Evolutionary conservation across 164 flowering plant species (phyloP), one percentile per base, ranked within the genome.

Genomic region (Aristolochia californica): DNA sequence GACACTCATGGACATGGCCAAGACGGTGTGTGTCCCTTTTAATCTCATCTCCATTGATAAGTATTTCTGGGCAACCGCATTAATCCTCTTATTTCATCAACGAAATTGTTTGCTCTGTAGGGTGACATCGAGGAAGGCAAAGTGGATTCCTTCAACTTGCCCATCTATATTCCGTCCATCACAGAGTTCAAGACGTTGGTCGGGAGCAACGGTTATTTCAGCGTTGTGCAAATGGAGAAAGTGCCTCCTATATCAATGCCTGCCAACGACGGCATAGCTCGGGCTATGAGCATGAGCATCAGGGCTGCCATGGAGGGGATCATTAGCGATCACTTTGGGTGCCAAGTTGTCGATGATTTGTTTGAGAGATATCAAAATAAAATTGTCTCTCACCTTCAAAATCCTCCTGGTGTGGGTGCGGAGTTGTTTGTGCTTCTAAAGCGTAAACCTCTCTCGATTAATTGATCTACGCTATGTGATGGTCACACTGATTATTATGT

Each of bases 111-210:
- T n/a, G n/a, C n/a, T n/a, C n/a, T n/a, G n/a, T n/a, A 70, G 73
- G 67, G 73, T 21, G 5, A 47, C 11, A 8, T 61, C 8, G 58
- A 48, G 11, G 61, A 66, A 62, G 60, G 24, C 25, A 20, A 65
- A 48, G 25, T 69, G 21, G 69, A 69, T 51, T 57, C 66, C 38
- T 69, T 69, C 56, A 65, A 70, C 48, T 8, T 70, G 48, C 73
- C 73, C 8, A 10, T 62, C 22, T 70, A 62, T 48, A 14, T 22
- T 15, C 49, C 69, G 43, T 45, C 58, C 26, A 16, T 24, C 2
- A 34, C 40, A 9, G 40, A 34, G 40, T 34, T 34, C 40, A 34
- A 34, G 40, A 12, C 9, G 40, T 34, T 34, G 40, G 40, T 34
- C 1, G 40, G 10, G 40, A 8, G 10, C 9, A 34, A 34, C 40